Conservation (phyloP, 2,329 filamentous ascomycete species). For the Ambrosiella xylebori region DNA sequence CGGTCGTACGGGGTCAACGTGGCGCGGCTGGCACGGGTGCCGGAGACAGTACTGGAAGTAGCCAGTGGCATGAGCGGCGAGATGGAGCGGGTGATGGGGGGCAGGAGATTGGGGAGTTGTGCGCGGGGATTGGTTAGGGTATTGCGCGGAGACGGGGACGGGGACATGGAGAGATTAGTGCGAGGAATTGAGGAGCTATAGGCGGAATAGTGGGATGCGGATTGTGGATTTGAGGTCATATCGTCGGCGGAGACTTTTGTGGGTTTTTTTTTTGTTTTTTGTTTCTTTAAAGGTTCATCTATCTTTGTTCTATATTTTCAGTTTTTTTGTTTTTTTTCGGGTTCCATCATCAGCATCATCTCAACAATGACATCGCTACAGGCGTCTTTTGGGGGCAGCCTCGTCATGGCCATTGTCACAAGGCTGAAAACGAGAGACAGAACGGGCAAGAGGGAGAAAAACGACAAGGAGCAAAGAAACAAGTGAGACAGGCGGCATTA, state of each 20-base stretch:
- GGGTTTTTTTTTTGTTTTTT: not conserved
- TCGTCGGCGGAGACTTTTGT: not conserved
- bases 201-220: not conserved
- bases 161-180: constrained; percentile 35
- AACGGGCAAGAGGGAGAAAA: too few relatives aligned
- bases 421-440: too few relatives aligned
- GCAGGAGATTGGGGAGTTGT: constrained; percentile 33
- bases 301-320: not conserved
- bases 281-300: not conserved
- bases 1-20: constrained; percentile 91
- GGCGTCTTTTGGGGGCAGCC: too few relatives aligned
- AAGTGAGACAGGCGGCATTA: too few relatives aligned
- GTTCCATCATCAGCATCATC: not conserved
- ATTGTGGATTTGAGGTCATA: not conserved
- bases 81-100: constrained; percentile 56
- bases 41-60: constrained; percentile 56
- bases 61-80: constrained; percentile 65
- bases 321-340: not conserved
- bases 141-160: constrained; percentile 19
- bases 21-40: constrained; percentile 67
- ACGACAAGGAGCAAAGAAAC: too few relatives aligned
- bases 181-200: constrained; percentile 43
- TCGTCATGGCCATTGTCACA: too few relatives aligned
- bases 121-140: constrained; percentile 22
- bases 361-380: not conserved